Percentiles rank a stretch among this genome's conserved stretches.
phyloP scores from a whole-genome alignment of 306 rosid genomes.

The Glycine tomentella region DNA sequence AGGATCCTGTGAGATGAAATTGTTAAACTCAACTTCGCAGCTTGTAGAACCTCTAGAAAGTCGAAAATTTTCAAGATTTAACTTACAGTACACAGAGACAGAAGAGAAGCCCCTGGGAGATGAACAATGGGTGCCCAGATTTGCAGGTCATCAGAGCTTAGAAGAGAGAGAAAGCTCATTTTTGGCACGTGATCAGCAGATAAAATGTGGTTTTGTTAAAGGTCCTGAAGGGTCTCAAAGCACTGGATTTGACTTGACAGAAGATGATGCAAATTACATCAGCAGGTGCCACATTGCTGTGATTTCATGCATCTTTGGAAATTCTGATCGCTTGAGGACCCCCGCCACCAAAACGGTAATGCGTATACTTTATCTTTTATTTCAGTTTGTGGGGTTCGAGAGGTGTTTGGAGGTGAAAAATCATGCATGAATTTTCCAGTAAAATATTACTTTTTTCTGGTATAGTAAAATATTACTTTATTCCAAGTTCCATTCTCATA shows the following conservation, averaged over 20 bases:
- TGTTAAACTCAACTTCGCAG: conserved; percentile 75
- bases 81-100: conserved; percentile 67
- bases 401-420: neutral
- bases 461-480: neutral
- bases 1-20: conserved; percentile 92
- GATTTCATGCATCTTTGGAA: conserved; percentile 93
- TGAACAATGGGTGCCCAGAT: conserved; percentile 84
- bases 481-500: conserved; percentile 12
- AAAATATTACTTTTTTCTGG: no score
- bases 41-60: conserved; percentile 91
- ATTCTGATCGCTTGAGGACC: conserved; percentile 89
- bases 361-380: conserved; percentile 27
- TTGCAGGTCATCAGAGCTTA: conserved; percentile 90
- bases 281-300: conserved; percentile 98
- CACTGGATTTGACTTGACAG: conserved; percentile 95
- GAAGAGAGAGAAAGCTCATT: conserved; percentile 83
- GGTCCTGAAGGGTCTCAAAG: conserved; percentile 81
- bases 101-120: conserved; percentile 71
- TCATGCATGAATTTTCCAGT: conserved; percentile 9
- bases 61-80: conserved; percentile 83
- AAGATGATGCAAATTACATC: conserved; percentile 85
- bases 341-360: conserved; percentile 85
- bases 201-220: conserved; percentile 88
- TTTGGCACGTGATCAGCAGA: conserved; percentile 78
- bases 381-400: conserved; percentile 34